phyloP scores from a whole-genome alignment of 192 early-diverging fungal genomes.

The Coemansia biformis region DNA sequence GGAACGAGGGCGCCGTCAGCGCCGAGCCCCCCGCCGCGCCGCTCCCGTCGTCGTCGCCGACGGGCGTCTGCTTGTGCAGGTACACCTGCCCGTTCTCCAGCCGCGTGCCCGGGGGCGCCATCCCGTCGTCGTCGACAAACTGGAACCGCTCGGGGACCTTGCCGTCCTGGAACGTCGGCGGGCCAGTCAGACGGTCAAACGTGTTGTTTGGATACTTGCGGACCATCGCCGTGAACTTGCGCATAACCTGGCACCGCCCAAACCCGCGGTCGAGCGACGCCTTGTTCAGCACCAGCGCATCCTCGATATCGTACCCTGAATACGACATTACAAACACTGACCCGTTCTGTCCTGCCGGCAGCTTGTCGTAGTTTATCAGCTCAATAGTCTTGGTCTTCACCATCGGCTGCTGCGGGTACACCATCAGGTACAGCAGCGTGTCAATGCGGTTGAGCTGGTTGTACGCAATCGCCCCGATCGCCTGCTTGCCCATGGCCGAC shows the following conservation, averaged over 20 bases:
- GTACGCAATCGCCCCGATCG: slow-evolving; percentile 93
- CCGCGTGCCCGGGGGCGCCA: slow-evolving; percentile 77
- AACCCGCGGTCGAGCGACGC: slow-evolving; percentile 91
- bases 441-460: slow-evolving; percentile 95
- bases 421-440: slow-evolving; percentile 91
- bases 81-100: slow-evolving; percentile 65
- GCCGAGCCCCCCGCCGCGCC: too few species aligned
- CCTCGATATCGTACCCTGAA: slow-evolving; percentile 98
- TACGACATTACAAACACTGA: slow-evolving; percentile 97
- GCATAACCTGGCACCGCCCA: slow-evolving; percentile 89
- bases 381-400: slow-evolving; percentile 97
- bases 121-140: slow-evolving; percentile 81
- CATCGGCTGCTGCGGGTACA: slow-evolving; percentile 97
- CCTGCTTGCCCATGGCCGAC: slow-evolving; percentile 99
- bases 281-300: slow-evolving; percentile 94
- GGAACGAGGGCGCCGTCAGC: slow-evolving; percentile 51
- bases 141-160: slow-evolving; percentile 54
- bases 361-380: slow-evolving; percentile 93
- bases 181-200: slow-evolving; percentile 71
- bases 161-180: slow-evolving; percentile 55
- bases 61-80: slow-evolving; percentile 85
- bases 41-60: slow-evolving; percentile 5
- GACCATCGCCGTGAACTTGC: slow-evolving; percentile 80
- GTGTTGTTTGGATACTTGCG: slow-evolving; percentile 87
- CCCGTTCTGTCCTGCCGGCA: slow-evolving; percentile 82